Percentiles rank a stretch among this genome's conserved stretches.
These are phyloP conservation scores for Candida sp. DNA, from an alignment of 1,139 yeast genomes.

Conservation along the genomic window DNA sequence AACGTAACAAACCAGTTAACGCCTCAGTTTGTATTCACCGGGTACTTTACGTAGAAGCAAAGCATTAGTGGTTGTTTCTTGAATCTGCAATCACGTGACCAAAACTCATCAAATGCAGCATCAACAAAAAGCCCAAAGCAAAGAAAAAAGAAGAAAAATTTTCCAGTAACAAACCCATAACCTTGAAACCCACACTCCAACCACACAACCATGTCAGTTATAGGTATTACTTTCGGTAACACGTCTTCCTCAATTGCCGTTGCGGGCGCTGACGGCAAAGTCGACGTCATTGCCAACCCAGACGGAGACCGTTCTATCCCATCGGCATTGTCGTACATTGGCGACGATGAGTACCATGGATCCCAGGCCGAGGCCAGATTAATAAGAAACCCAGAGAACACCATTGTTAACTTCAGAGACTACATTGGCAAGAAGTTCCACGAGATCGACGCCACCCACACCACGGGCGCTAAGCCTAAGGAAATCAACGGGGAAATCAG, in stretches of 20 bases:
- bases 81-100: background rate
- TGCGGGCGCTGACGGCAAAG: conserved; percentile 86
- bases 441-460: conserved; percentile 66
- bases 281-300: conserved; percentile 97
- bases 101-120: background rate
- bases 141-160: background rate
- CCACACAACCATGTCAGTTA: conserved; percentile 50
- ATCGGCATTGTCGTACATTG: conserved; percentile 89
- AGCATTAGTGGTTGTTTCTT: background rate
- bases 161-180: background rate
- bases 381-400: conserved; percentile 87
- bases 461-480: conserved; percentile 74
- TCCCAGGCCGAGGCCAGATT: conserved; percentile 94
- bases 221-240: conserved; percentile 98
- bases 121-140: background rate
- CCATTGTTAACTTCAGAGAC: conserved; percentile 93
- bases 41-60: background rate
- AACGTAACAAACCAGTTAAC: no score
- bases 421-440: conserved; percentile 78
- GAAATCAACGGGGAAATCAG: conserved; percentile 68
- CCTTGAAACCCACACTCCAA: background rate
- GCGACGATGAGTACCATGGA: conserved; percentile 96
- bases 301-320: conserved; percentile 99
- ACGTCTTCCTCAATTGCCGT: conserved; percentile 95
- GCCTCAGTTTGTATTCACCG: no score